Conservation (phyloP, 768 basidiomycete genomes). For the Boletus sp. region DNA sequence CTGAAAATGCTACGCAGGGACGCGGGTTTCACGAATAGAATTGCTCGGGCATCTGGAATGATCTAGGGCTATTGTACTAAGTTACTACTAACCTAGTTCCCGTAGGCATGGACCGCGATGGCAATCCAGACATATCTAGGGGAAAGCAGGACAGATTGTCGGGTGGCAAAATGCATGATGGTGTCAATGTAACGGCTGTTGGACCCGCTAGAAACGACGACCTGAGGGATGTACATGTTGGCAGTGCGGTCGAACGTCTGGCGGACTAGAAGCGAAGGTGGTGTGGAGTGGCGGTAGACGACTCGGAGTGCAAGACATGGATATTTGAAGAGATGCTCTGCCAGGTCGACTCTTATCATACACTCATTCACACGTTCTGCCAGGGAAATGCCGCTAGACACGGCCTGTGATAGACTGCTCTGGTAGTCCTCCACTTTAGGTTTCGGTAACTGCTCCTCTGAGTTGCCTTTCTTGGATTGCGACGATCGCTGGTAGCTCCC, state of each 20-base stretch:
- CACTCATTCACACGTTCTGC: too few relatives aligned
- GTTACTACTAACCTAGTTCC: conserved; percentile 36
- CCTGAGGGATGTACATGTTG: conserved; percentile 4
- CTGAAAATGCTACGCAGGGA: neutral
- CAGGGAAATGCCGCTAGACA: too few relatives aligned
- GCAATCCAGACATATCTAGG: conserved; percentile 30
- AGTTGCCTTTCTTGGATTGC: conserved; percentile 6
- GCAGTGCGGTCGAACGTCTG: too few relatives aligned
- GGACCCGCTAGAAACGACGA: neutral
- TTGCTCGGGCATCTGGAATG: conserved; percentile 27
- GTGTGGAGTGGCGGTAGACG: too few relatives aligned
- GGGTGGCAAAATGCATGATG: neutral
- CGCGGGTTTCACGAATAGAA: conserved; percentile 18
- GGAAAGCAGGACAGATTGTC: conserved; percentile 4
- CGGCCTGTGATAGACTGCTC: too few relatives aligned
- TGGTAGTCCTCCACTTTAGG: too few relatives aligned
- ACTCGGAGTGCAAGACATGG: too few relatives aligned
- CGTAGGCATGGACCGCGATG: conserved; percentile 25
- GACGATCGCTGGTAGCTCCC: neutral
- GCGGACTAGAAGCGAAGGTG: too few relatives aligned
- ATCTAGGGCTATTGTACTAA: conserved; percentile 35
- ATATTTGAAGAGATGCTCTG: too few relatives aligned
- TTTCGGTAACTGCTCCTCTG: too few relatives aligned
- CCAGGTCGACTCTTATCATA: too few relatives aligned
- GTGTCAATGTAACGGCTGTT: neutral